Conservation (phyloP, 2,329 filamentous ascomycete genomes). For the Epichloe brachyelytri region DNA sequence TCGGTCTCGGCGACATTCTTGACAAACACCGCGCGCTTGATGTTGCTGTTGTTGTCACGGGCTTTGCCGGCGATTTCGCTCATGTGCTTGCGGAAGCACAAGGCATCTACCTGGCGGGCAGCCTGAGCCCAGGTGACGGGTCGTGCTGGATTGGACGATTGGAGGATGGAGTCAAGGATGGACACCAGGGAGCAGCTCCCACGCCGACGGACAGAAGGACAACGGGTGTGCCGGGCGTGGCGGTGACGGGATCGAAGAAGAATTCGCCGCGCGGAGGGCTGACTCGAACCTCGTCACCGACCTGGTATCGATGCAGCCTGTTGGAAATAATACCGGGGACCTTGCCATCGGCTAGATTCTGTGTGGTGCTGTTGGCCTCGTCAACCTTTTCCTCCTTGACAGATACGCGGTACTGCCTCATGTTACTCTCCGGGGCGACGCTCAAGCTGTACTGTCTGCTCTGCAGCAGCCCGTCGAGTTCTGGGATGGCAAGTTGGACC, state of each 20-base stretch:
- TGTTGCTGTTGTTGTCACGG: slow-evolving; percentile 10
- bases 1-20: slow-evolving; percentile 30
- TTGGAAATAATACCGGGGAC: slow-evolving; percentile 39
- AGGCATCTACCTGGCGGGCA: slow-evolving; percentile 33
- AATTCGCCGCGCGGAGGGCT: slow-evolving; percentile 48
- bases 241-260: slow-evolving; percentile 37
- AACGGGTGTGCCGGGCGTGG: slow-evolving; percentile 36
- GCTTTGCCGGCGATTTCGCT: slow-evolving; percentile 20
- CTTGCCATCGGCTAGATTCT: slow-evolving; percentile 21
- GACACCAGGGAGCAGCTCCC: slow-evolving; percentile 54
- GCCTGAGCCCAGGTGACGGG: slow-evolving; percentile 52
- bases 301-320: slow-evolving; percentile 34
- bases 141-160: slow-evolving; percentile 18
- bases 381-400: slow-evolving; percentile 49
- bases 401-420: slow-evolving; percentile 55
- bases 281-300: slow-evolving; percentile 40
- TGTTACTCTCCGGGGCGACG: slow-evolving; percentile 36
- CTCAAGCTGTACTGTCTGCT: slow-evolving; percentile 65
- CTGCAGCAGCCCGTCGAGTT: slow-evolving; percentile 47
- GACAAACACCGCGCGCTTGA: slow-evolving; percentile 37
- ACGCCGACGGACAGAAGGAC: slow-evolving; percentile 58
- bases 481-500: slow-evolving; percentile 47
- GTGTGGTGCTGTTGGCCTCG: slow-evolving; percentile 9
- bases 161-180: slow-evolving; percentile 45
- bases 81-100: slow-evolving; percentile 43